Conservation (phyloP, 1,284 basidiomycete species). For the Microbotryum saponariae region DNA sequence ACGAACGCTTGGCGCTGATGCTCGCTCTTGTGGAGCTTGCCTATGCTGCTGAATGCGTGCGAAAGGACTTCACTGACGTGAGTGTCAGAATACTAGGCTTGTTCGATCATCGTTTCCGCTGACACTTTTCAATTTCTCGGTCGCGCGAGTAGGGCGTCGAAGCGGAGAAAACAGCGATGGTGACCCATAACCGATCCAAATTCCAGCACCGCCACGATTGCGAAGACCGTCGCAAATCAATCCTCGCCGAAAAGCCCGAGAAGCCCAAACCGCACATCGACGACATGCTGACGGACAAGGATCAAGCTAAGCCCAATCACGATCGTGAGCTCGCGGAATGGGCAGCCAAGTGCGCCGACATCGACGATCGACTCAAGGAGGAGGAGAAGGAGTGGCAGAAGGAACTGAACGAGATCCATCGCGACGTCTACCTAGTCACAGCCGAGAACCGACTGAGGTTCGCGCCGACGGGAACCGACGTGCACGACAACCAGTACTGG, state of each 20-base stretch:
- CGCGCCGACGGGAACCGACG: neutral
- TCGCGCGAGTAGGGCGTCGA: neutral
- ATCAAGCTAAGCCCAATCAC: neutral
- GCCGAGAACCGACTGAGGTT: conserved; percentile 1
- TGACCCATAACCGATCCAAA: no score
- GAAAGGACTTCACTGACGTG: neutral
- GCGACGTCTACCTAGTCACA: neutral
- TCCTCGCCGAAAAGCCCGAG: neutral
- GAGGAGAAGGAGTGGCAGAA: neutral
- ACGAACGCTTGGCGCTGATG: neutral
- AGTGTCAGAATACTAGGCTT: neutral
- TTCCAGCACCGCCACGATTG: neutral
- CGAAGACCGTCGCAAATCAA: neutral
- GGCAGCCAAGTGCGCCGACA: neutral
- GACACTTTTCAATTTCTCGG: neutral
- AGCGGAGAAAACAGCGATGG: neutral
- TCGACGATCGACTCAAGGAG: neutral
- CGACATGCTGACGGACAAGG: neutral
- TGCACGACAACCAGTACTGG: neutral
- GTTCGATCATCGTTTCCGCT: neutral
- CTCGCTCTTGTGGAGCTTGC: neutral
- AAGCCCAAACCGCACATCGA: neutral
- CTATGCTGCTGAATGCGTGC: neutral
- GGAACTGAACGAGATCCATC: neutral
- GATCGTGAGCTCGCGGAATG: neutral